Evolutionary conservation across 2,329 filamentous ascomycete genomes (phyloP), one percentile per base, ranked within the genome.

Genomic region (Arthroderma sp.): DNA sequence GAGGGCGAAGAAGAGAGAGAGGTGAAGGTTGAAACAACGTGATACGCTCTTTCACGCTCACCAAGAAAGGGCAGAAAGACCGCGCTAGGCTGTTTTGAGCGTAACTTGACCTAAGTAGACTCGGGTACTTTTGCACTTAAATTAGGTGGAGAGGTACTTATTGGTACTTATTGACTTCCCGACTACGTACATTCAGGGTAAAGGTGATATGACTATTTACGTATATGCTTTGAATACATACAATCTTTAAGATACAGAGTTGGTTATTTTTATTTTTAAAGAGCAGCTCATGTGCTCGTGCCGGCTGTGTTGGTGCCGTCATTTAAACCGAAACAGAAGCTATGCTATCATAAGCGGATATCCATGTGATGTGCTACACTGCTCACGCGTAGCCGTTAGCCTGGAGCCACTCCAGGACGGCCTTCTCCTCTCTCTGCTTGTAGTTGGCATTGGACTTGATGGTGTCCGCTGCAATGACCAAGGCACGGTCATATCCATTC

Each of bases 381-480:
- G 38, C 17, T 47, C 11, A 47, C 21, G 13, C 41, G 71, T 87
- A 87, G 1, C 77, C 78, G 69, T 85, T 78, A 23, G 76, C 75
- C 61, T 72, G 75, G 64, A 97, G 74, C 91, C 91, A 97, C 73
- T 90, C 87, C 72, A 85, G 79, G 56, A 95, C 79, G 47, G 80
- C 76, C 55, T 77, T 78, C 58, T 82, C 78, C 70, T 97, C 93
- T 57, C 93, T 81, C 71, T 83, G 77, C 69, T 84, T 84, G 76
- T 96, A 98, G 41, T 82, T 82, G 3, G 89, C 89, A 66, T 91
- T 85, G 9, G 87, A 88, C 43, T 84, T 81, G 63, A 97, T 88
- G 61, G 85, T 90, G 70, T 97, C 93, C 69, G 85, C 84, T 61
- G 91, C 85, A 63, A 94, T 88, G 63, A 86, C 85, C 55, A 98